phyloP scores from a whole-genome alignment of 331 rosid species.

The Dryas integrifolia region DNA sequence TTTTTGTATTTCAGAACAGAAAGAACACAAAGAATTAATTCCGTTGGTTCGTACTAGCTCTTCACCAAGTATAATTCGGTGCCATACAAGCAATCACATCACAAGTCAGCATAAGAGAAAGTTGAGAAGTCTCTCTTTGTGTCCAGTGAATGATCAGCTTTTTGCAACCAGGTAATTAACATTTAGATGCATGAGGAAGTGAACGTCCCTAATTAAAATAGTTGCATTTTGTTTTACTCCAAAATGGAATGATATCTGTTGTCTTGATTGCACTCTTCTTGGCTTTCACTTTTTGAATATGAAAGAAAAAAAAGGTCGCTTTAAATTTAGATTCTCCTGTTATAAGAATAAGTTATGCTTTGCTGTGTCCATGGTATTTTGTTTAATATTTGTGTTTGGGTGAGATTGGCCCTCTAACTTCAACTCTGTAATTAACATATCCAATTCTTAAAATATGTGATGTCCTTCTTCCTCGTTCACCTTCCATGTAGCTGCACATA shows the following conservation, averaged over 20 bases:
- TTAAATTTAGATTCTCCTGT: not conserved
- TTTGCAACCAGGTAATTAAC: conserved; percentile 82
- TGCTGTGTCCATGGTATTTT: not conserved
- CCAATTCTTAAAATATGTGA: not conserved
- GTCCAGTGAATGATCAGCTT: conserved; percentile 86
- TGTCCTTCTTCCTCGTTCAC: not conserved
- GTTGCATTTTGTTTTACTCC: not conserved
- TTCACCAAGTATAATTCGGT: conserved; percentile 44
- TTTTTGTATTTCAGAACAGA: conserved; percentile 58
- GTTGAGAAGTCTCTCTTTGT: conserved; percentile 70
- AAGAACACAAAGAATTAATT: conserved; percentile 86
- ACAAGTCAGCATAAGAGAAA: conserved; percentile 96
- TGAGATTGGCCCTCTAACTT: not conserved
- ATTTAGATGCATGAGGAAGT: not conserved
- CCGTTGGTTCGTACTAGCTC: conserved; percentile 52
- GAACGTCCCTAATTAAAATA: not conserved
- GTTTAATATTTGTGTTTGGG: not conserved
- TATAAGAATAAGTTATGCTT: too few species aligned
- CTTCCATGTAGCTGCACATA: not conserved
- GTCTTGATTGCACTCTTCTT: not conserved
- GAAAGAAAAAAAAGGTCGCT: not conserved
- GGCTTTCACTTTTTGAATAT: not conserved
- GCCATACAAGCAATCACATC: conserved; percentile 63
- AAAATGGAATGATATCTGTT: not conserved
- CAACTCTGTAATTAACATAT: not conserved